Evolutionary conservation across 2,329 filamentous ascomycete species (phyloP), one percentile per base, ranked within the genome.

Genomic region (Fonsecaea erecta): DNA sequence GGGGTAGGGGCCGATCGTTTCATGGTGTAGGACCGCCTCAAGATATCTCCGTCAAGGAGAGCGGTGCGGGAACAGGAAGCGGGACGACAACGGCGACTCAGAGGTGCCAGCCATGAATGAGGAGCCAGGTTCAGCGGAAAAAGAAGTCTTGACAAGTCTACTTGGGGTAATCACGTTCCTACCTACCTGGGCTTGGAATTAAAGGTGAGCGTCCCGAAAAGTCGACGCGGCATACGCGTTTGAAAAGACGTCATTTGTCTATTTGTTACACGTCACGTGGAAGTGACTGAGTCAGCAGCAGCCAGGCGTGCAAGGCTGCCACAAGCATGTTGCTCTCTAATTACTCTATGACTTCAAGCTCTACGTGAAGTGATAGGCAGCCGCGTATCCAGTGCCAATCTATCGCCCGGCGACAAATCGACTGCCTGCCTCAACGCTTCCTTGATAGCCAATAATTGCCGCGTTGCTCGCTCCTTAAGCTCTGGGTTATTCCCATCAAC

Each of bases 301-400:
- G n/a, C n/a, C n/a, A n/a, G n/a, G n/a, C 6, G 3, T 14, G 30
- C 26, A 53, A 32, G 52, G 52, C 52, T 53, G 52, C 52, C 28
- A n/a, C 52, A 53, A 30, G 28, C 8, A n/a, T 6, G 35, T 43
- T 43, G 37, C 37, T 43, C 37, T 43, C 37, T 43, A 43, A 43
- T 43, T 11, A 14, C 30, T n/a, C 37, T 12, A 14, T 46, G n/a
- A 11, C 3, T 21, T 67, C 63, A 68, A 34, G 54, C 60, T 62
- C 67, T 69, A 61, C 67, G 62, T 32, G 57, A 60, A 43, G 28
- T 54, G 34, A 64, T 48, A 32, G 68, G 87, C 43, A 86, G 83
- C 62, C 86, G 80, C 2, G 86, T 86, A 73, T 89, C 86, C 67
- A 89, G 75, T 28, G 83, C 78, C 56, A 89, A 75, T 56, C 87